phyloP scores from a whole-genome alignment of 2,329 filamentous ascomycete species.

The Phialophora macrospora region DNA sequence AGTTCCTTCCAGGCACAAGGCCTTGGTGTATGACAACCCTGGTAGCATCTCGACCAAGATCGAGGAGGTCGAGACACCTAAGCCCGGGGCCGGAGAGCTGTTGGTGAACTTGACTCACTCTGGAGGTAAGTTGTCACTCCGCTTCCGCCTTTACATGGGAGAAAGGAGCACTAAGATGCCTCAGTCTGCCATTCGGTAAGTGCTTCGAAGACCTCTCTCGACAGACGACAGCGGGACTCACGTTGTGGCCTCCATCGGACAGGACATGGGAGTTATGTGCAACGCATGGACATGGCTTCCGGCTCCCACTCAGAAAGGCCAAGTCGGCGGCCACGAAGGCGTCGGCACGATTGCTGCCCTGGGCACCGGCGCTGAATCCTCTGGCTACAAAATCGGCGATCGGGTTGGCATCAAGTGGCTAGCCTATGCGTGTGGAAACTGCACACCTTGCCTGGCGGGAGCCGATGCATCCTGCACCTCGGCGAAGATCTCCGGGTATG shows the following conservation, averaged over 20 bases:
- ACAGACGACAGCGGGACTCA: background rate
- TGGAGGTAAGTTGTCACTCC: constrained; percentile 45
- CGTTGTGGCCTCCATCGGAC: background rate
- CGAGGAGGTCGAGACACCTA: constrained; percentile 66
- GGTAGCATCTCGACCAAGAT: constrained; percentile 69
- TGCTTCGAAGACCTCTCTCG: background rate
- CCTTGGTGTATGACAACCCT: constrained; percentile 67
- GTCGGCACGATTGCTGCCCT: constrained; percentile 69
- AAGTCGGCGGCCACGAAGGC: constrained; percentile 73
- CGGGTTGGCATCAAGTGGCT: constrained; percentile 75
- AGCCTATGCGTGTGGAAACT: constrained; percentile 60
- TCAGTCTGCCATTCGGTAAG: constrained; percentile 61
- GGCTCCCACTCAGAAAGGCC: constrained; percentile 62
- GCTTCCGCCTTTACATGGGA: background rate
- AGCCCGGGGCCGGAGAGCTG: constrained; percentile 67
- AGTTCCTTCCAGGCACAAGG: constrained; percentile 66
- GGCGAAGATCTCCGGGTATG: constrained; percentile 59
- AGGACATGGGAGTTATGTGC: constrained; percentile 61
- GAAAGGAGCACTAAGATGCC: background rate
- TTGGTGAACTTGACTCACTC: constrained; percentile 67
- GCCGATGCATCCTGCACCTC: constrained; percentile 62
- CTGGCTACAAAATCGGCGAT: constrained; percentile 67
- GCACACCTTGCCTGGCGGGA: constrained; percentile 59
- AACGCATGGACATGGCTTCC: constrained; percentile 60
- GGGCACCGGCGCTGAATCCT: constrained; percentile 59